Base-by-base conservation (phyloP, 768 basidiomycete genomes). In the Clitopilus passeckerianus region DNA sequence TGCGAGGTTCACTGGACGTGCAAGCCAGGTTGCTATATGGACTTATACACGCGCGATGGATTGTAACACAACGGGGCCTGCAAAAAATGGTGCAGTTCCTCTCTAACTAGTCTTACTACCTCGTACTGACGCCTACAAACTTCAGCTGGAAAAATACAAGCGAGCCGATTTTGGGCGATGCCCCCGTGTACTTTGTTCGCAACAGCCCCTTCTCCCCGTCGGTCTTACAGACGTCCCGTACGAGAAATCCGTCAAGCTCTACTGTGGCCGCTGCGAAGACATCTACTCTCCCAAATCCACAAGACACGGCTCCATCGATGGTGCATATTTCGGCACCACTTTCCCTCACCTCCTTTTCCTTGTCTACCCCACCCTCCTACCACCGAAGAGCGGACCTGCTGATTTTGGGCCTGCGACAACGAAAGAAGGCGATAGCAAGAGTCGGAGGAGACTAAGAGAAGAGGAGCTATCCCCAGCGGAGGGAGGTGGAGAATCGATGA, bases 141-240 rank as follows among this genome's bases (percentile, higher is more conserved):
- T 23, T 65, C 55, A 91, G 91, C 83, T 98, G 59, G 95, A 98
- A 65, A 99, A 99, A 76, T 98, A 96, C 81, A 97, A 95, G 73
- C 90, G 93, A 64, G 95, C 93, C 57, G 97, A 99, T 72, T 99
- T 99, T 67, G 96, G 97, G 24, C 91, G 97, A 53, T 99, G 97
- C 75, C 97, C 97, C 3, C 92, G 97, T 62, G 97, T 98, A 23
- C 84, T 96, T 65, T 98, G 97, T 78, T 90, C 93, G 70, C 83
- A 85, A 5, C 97, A 98, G 70, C 89, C 95, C 15, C 91, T 99
- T 63, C 90, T 98, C 33, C 97, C 97, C 15, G 93, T 98, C 63
- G 97, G 97, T 16, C 86, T 98, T 27, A 95, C 92, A 61, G 97
- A 99, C 73, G 82, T 94, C n/a, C 91, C 97, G 0, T 98, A 97